These are phyloP conservation scores for Favolaschia claudopus DNA, from an alignment of 768 basidiomycete species.

Conservation along the genomic window DNA sequence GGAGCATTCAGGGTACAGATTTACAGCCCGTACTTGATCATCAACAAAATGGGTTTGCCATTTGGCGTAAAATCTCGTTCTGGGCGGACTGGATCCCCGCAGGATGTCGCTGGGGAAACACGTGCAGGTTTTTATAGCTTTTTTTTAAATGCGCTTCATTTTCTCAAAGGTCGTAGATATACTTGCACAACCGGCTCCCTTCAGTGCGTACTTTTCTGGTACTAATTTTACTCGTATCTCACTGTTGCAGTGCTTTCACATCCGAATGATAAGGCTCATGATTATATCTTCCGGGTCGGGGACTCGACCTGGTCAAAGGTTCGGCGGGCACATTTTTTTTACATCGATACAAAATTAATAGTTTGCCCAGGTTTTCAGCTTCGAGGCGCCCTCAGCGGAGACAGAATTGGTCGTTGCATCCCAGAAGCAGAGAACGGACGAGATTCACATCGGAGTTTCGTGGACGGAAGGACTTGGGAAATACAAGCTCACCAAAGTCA, in stretches of 20 bases:
- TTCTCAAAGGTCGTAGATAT: slow-evolving; percentile 43
- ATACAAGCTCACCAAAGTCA: slow-evolving; percentile 94
- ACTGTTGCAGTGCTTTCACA: slow-evolving; percentile 80
- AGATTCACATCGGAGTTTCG: slow-evolving; percentile 85
- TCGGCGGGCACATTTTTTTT: slow-evolving; percentile 6
- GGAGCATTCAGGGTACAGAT: slow-evolving; percentile 97
- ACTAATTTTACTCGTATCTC: slow-evolving; percentile 6
- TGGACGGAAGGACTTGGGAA: slow-evolving; percentile 96
- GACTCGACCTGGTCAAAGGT: slow-evolving; percentile 94
- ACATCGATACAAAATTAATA: slow-evolving; percentile 1
- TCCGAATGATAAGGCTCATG: slow-evolving; percentile 78
- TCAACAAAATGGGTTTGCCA: slow-evolving; percentile 93
- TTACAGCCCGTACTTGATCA: slow-evolving; percentile 86
- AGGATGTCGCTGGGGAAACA: slow-evolving; percentile 87
- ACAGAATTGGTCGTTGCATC: slow-evolving; percentile 79
- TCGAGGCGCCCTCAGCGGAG: slow-evolving; percentile 94
- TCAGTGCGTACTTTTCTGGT: slow-evolving; percentile 64
- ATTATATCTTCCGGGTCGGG: slow-evolving; percentile 81
- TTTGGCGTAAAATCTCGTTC: slow-evolving; percentile 77
- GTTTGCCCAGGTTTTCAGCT: slow-evolving; percentile 68
- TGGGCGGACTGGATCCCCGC: slow-evolving; percentile 65
- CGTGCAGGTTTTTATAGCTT: slow-evolving; percentile 56
- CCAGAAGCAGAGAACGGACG: slow-evolving; percentile 64
- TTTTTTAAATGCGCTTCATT: slow-evolving; percentile 24
- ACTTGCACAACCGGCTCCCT: slow-evolving; percentile 69